phyloP scores from a whole-genome alignment of 2,329 filamentous ascomycete genomes.

The Huntiella omanensis region DNA sequence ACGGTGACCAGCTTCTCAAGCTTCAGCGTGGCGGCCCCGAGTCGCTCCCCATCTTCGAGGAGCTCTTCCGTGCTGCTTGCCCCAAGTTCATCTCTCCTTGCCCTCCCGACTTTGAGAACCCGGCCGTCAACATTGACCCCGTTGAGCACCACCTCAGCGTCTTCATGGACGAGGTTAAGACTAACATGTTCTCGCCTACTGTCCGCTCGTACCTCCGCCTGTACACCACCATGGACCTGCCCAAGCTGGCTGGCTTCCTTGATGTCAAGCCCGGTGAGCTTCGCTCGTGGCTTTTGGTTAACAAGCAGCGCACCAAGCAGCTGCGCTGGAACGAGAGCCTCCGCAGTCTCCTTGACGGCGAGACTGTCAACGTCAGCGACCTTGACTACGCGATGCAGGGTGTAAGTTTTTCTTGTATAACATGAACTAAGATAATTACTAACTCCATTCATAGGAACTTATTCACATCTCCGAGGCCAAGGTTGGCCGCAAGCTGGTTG shows the following conservation, averaged over 20 bases:
- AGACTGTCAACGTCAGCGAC: slow-evolving; percentile 82
- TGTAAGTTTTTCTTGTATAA: slow-evolving; percentile 35
- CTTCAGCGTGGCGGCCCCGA: slow-evolving; percentile 93
- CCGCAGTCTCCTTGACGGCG: slow-evolving; percentile 75
- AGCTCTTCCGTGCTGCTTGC: slow-evolving; percentile 94
- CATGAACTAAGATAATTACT: slow-evolving; percentile 3
- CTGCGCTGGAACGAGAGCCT: slow-evolving; percentile 71
- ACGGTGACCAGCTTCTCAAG: slow-evolving; percentile 92
- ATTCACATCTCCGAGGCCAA: slow-evolving; percentile 99
- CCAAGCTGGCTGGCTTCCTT: slow-evolving; percentile 93
- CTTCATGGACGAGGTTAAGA: slow-evolving; percentile 99
- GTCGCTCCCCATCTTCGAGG: slow-evolving; percentile 89
- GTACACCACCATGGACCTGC: slow-evolving; percentile 98
- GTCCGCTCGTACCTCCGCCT: slow-evolving; percentile 97
- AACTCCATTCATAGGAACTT: slow-evolving; percentile 42
- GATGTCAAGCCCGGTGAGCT: slow-evolving; percentile 95
- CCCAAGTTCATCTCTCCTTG: slow-evolving; percentile 99
- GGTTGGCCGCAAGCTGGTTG: slow-evolving; percentile 88
- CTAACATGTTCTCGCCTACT: slow-evolving; percentile 93
- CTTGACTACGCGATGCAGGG: slow-evolving; percentile 94
- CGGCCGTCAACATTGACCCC: slow-evolving; percentile 86
- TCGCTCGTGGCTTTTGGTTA: slow-evolving; percentile 81
- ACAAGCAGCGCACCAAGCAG: slow-evolving; percentile 97
- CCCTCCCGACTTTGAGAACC: slow-evolving; percentile 93
- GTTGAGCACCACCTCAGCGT: slow-evolving; percentile 92